Evolutionary conservation across 192 early-diverging fungal genomes (phyloP), one percentile per base, ranked within the genome.

Genomic region (Piromyces sp.): DNA sequence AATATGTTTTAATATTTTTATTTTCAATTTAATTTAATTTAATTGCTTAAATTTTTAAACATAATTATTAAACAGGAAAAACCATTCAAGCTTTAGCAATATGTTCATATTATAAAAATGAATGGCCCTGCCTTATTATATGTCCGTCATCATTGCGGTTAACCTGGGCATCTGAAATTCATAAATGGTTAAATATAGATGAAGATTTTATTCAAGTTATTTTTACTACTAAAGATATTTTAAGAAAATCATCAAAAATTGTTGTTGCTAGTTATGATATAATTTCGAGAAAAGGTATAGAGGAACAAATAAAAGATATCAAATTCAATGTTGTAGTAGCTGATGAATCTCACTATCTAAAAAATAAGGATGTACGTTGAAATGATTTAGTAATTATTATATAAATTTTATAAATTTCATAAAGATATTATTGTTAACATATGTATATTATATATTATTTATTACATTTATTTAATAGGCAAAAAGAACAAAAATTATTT

Each of bases 341-440:
- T 38, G 87, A 89, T 81, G 88, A 89, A 81, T 86, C 86, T 19
- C 88, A 89, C 81, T 86, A 87, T 79, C 22, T 89, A n/a, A 89
- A 89, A 58, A 86, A 80, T n/a, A 80, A 36, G 36, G 81, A 84
- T 28, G 87, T 88, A 82, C 6, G 13, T 38, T 7, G 4, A 36
- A 7, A 36, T 36, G 12, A 36, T 36, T 36, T 36, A n/a, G n/a
- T n/a, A n/a, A n/a, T n/a, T n/a, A n/a, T n/a, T n/a, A n/a, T n/a
- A n/a, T n/a, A n/a, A n/a, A n/a, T n/a, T n/a, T n/a, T n/a, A n/a
- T n/a, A n/a, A n/a, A n/a, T n/a, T n/a, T n/a, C n/a, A n/a, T n/a
- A n/a, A n/a, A n/a, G n/a, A n/a, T n/a, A n/a, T n/a, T n/a, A n/a
- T n/a, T n/a, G n/a, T n/a, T n/a, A n/a, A n/a, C n/a, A n/a, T n/a